Base-by-base conservation (phyloP, 2,329 filamentous ascomycete genomes). In the Alternaria arborescens region DNA sequence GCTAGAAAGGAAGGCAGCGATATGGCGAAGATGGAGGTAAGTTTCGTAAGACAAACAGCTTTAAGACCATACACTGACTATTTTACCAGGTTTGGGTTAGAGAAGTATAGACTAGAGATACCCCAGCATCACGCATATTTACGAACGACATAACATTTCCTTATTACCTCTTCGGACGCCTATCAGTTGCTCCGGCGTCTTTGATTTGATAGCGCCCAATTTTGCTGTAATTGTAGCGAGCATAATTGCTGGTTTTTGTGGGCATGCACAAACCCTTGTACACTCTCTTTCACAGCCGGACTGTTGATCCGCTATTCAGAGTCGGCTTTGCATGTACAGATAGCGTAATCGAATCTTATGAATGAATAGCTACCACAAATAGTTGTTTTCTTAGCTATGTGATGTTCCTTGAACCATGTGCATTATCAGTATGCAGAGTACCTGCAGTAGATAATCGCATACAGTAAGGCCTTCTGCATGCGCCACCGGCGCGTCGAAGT, bases 21-120 rank as follows among this genome's bases (percentile, higher is more conserved):
- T 65, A 91, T 93, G 83, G 93, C 92, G 53, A 97, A 97, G 86
- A 89, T 97, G 88, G 95, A 98, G 88, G 93, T 97, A 79, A 86
- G 91, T 78, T 41, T 73, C n/a, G 50, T 40, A 57, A 22, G 52
- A 12, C 34, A 43, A 12, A 30, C 22, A 16, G 10, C 28, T 52
- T 8, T 11, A 26, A n/a, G 41, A 6, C 26, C 36, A 38, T 8
- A 24, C 60, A 42, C 65, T 80, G 63, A 72, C 47, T 26, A 22
- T 86, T 84, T 50, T 84, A 52, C 36, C 67, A 82, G 81, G 79
- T 83, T 64, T 83, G 81, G 81, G 78, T 82, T 63, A 70, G 72
- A 75, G 77, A 79, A 77, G 75, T 79, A 69, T 79, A 78, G 74
- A 78, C 60, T 72, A 73, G 72, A 77, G 75, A 78, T 78, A 78